Conservation (phyloP, 2,329 filamentous ascomycete genomes). For the Claviceps sp. region DNA sequence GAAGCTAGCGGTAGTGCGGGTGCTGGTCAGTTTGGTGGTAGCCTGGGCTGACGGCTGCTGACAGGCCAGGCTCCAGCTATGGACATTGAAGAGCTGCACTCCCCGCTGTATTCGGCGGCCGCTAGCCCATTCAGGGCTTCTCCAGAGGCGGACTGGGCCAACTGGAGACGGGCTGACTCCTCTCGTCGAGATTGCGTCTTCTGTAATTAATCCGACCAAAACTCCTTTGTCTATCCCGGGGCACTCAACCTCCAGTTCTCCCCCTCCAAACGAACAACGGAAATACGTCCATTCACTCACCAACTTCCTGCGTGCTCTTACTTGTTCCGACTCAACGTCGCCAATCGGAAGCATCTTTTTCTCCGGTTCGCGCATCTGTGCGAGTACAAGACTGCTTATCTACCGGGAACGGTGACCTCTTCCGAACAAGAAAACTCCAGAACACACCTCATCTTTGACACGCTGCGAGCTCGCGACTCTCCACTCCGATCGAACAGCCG, state of each 20-base stretch:
- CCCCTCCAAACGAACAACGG: background rate
- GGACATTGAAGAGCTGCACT: too few species aligned
- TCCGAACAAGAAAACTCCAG: background rate
- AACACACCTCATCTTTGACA: slow-evolving; percentile 1
- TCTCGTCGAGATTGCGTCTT: background rate
- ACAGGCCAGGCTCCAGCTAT: too few species aligned
- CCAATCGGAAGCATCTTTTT: background rate
- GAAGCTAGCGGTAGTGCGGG: too few species aligned
- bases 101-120: too few species aligned
- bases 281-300: background rate
- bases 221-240: background rate
- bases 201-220: background rate
- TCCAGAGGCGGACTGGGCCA: background rate
- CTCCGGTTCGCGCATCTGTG: background rate
- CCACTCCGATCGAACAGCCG: background rate
- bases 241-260: too few species aligned
- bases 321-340: background rate
- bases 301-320: background rate
- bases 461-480: background rate
- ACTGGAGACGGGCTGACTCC: background rate
- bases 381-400: background rate
- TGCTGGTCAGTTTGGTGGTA: too few species aligned
- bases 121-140: too few species aligned
- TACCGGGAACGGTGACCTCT: background rate
- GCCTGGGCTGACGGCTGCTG: too few species aligned